Conservation (phyloP, 306 rosid genomes). For the Cajanus cajan region DNA sequence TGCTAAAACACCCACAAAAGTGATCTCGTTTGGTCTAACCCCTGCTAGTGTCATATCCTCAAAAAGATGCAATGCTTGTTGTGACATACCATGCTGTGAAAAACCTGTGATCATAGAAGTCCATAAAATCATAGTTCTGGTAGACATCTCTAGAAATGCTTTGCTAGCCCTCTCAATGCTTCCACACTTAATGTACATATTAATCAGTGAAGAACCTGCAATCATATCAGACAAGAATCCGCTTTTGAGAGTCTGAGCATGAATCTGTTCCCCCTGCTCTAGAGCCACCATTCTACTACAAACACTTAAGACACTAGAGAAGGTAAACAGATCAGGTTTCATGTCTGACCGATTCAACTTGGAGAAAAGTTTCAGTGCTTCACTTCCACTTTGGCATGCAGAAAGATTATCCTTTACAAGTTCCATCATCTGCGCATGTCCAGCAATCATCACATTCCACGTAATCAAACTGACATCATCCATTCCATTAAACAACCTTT, state of each 20-base stretch:
- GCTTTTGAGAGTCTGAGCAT: slow-evolving; percentile 69
- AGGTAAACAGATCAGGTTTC: slow-evolving; percentile 77
- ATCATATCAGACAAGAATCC: slow-evolving; percentile 74
- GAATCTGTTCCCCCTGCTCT: slow-evolving; percentile 85
- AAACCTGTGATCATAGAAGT: slow-evolving; percentile 82
- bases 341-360: slow-evolving; percentile 57
- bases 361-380: slow-evolving; percentile 61
- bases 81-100: slow-evolving; percentile 75
- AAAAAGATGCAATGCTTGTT: slow-evolving; percentile 74
- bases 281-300: slow-evolving; percentile 69
- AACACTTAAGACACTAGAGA: slow-evolving; percentile 71
- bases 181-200: slow-evolving; percentile 90
- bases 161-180: slow-evolving; percentile 76
- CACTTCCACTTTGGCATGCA: slow-evolving; percentile 55
- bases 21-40: slow-evolving; percentile 68
- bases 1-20: slow-evolving; percentile 86
- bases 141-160: slow-evolving; percentile 82
- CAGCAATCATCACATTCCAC: slow-evolving; percentile 93
- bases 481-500: slow-evolving; percentile 55
- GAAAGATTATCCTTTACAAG: slow-evolving; percentile 57
- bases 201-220: slow-evolving; percentile 66
- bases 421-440: slow-evolving; percentile 73
- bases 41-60: slow-evolving; percentile 81
- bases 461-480: slow-evolving; percentile 57
- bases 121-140: slow-evolving; percentile 86